Evolutionary conservation across 768 basidiomycete species (phyloP).

Genomic region (Leucocoprinus leucothites): DNA sequence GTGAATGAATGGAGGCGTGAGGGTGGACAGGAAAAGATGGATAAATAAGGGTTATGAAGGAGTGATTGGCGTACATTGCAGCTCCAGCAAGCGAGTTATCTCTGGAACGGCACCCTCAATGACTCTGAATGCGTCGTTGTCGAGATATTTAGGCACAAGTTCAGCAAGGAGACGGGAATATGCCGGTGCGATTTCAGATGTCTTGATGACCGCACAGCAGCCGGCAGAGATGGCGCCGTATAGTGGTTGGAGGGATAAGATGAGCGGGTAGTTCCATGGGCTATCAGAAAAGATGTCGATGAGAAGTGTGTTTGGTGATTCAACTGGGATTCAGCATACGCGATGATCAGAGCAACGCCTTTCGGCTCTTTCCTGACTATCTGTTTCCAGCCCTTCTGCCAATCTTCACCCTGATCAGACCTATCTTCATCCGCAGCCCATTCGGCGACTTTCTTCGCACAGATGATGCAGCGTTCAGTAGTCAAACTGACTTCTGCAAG

Average conservation of each 20-base stretch:
- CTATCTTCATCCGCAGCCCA: constrained; percentile 51
- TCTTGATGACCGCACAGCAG: constrained; percentile 64
- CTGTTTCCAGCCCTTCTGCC: constrained; percentile 50
- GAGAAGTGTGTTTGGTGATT: neutral
- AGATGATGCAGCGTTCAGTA: constrained; percentile 39
- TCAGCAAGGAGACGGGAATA: constrained; percentile 47
- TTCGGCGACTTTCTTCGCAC: constrained; percentile 47
- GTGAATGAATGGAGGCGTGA: neutral
- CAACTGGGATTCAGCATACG: constrained; percentile 39
- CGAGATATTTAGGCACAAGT: constrained; percentile 50
- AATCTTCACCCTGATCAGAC: constrained; percentile 34
- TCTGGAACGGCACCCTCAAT: constrained; percentile 60
- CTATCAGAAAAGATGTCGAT: constrained; percentile 24
- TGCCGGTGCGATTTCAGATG: constrained; percentile 57
- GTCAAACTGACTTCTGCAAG: constrained; percentile 42
- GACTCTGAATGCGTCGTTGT: constrained; percentile 47
- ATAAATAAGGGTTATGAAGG: constrained; percentile 17
- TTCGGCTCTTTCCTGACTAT: constrained; percentile 55
- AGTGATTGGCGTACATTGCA: constrained; percentile 33
- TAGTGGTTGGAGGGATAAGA: constrained; percentile 54
- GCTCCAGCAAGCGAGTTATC: constrained; percentile 47
- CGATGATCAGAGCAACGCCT: constrained; percentile 58
- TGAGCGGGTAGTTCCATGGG: constrained; percentile 67
- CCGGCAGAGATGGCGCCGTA: constrained; percentile 76
- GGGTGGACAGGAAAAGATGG: neutral